Evolutionary conservation across 306 rosid species (phyloP).

Genomic region (Cucurbita pepo): DNA sequence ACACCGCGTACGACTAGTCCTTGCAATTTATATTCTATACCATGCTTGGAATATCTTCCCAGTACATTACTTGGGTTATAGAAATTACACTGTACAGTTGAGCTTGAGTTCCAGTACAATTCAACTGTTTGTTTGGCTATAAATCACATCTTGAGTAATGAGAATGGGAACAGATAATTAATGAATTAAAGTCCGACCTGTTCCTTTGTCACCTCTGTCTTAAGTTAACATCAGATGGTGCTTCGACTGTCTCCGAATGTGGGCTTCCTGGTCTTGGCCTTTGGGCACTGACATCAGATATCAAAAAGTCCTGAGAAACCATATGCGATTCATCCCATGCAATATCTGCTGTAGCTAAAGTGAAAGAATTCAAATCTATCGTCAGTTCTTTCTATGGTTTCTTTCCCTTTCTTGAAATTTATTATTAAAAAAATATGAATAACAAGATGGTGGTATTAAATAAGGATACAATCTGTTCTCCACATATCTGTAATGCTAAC

Average conservation of each 20-base stretch:
- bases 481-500: constrained; percentile 96
- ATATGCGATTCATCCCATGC: constrained; percentile 67
- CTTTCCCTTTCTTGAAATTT: not conserved
- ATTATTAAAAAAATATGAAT: not conserved
- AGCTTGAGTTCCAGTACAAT: not conserved
- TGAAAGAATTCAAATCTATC: constrained; percentile 11
- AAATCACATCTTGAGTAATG: not conserved
- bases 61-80: constrained; percentile 1
- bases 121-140: not conserved
- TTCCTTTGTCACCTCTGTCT: constrained; percentile 24
- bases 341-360: constrained; percentile 48
- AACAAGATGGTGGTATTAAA: not conserved
- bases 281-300: constrained; percentile 23
- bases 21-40: not conserved
- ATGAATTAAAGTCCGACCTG: not conserved
- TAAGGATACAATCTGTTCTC: constrained; percentile 84
- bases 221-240: constrained; percentile 34
- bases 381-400: not conserved
- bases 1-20: not conserved
- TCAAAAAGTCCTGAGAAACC: constrained; percentile 55
- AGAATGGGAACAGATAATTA: not conserved
- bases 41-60: constrained; percentile 6
- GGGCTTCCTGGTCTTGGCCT: constrained; percentile 30
- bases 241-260: constrained; percentile 29
- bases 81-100: constrained; percentile 4